A percentile compares a stretch with the other conserved stretches of the same genome.
phyloP scores from a whole-genome alignment of 2,329 filamentous ascomycete species.

The Sarocladiaceae sp. region DNA sequence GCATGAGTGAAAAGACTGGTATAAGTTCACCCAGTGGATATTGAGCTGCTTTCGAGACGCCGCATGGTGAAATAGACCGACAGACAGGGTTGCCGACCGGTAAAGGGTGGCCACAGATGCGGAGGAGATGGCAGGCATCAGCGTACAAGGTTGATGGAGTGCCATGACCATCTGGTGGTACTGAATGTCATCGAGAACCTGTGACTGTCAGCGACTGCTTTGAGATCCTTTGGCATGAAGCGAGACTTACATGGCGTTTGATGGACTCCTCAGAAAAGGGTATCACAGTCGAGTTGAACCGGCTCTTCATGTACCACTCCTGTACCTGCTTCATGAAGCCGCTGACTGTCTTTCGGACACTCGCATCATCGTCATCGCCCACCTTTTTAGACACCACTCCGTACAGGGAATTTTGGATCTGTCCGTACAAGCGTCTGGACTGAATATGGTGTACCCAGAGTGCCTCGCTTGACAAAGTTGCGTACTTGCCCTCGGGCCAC shows the following conservation, averaged over 20 bases:
- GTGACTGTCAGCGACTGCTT: neutral
- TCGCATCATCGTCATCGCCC: neutral
- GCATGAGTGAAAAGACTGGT: neutral
- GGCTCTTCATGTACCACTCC: constrained; percentile 2
- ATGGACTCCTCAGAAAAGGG: neutral
- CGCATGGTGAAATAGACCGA: neutral
- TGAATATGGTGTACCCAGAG: neutral
- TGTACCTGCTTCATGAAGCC: neutral
- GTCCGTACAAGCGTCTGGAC: neutral
- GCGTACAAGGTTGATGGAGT: neutral
- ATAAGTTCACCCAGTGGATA: constrained; percentile 1
- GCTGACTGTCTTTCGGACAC: neutral
- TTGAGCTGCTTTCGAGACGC: constrained; percentile 1
- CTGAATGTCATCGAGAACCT: constrained; percentile 1
- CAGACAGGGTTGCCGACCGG: neutral
- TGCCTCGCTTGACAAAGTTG: neutral
- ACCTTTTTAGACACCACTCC: neutral
- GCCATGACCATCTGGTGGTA: constrained; percentile 1
- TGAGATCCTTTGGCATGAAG: no score
- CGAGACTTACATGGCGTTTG: constrained; percentile 1
- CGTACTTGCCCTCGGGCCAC: constrained; percentile 1
- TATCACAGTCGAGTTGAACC: neutral
- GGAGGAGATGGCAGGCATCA: neutral
- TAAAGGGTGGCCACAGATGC: neutral
- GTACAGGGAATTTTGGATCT: neutral